phyloP scores from a whole-genome alignment of 148 eudicot genomes.

The Cornus kousa region DNA sequence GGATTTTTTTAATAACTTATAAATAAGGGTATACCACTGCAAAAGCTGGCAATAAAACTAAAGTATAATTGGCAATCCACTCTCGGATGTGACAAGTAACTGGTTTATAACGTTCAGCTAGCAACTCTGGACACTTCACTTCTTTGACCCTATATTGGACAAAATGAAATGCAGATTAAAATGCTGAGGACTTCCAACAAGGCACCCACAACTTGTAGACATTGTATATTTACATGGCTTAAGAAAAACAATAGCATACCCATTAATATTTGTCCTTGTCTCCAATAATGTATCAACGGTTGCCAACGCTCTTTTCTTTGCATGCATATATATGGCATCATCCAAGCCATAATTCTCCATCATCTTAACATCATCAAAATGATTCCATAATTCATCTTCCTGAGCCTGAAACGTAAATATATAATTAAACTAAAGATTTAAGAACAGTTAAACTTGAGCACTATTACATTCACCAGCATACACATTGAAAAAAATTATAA shows the following conservation, averaged over 20 bases:
- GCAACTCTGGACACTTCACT: constrained; percentile 69
- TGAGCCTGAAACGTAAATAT: constrained; percentile 43
- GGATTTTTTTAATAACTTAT: no score
- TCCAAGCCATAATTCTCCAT: constrained; percentile 39
- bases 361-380: constrained; percentile 35
- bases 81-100: constrained; percentile 47
- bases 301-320: constrained; percentile 59
- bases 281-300: constrained; percentile 44
- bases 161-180: not conserved
- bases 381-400: constrained; percentile 51
- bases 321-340: constrained; percentile 32
- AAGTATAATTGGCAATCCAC: constrained; percentile 63
- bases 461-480: not conserved
- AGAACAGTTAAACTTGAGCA: not conserved
- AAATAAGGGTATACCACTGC: constrained; percentile 42
- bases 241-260: constrained; percentile 42
- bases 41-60: constrained; percentile 48
- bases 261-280: constrained; percentile 41
- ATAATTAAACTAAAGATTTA: not conserved
- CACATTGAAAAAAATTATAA: not conserved
- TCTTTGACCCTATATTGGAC: constrained; percentile 56
- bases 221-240: not conserved
- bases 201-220: not conserved
- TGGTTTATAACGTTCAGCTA: constrained; percentile 61
- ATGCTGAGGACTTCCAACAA: not conserved